Base-by-base conservation (phyloP, 2,329 filamentous ascomycete species). In the Hymenoscyphus occultus region DNA sequence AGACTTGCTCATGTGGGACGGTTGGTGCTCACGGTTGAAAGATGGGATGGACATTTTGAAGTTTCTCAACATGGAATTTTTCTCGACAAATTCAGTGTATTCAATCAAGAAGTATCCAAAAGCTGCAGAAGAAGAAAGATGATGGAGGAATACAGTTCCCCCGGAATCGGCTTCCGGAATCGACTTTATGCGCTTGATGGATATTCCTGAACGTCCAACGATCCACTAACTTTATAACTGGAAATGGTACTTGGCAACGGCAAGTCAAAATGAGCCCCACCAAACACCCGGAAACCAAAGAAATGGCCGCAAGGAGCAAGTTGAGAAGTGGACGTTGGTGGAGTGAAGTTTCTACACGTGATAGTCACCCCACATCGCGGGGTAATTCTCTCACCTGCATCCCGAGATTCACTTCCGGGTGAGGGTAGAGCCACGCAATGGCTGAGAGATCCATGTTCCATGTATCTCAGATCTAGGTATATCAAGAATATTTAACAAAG, bases 1-100 rank as follows among this genome's bases (percentile, higher is more conserved):
- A 10, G 16, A 12, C 6, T n/a, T 45, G 3, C 2, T 5, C 9
- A 19, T 54, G 19, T 51, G 62, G 35, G 42, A 51, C 16, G n/a
- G 22, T 19, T 54, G 51, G 16, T 13, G 66, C 69, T 63, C 65
- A 72, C 70, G 71, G 60, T 59, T 65, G 59, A 72, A 72, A 39
- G 71, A 68, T 58, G 67, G 62, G 22, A 65, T 65, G 45, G 67
- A 67, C 67, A 69, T 69, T 39, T 32, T 63, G 56, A 35, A 56
- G 42, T 16, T 39, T 32, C 16, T 39, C 5, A 40, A 39, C 22
- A 31, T 40, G 16, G 42, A 14, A 42, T 5, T 13, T 5, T 2
- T 40, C 14, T 16, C 28, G 9, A 39, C 31, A 22, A 31, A 35
- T 5, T 6, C 35, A 35, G 5, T 35, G 9, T 35, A 4, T 35